Evolutionary conservation across 2,329 filamentous ascomycete genomes (phyloP).

Genomic region (Sporothrix mexicana): DNA sequence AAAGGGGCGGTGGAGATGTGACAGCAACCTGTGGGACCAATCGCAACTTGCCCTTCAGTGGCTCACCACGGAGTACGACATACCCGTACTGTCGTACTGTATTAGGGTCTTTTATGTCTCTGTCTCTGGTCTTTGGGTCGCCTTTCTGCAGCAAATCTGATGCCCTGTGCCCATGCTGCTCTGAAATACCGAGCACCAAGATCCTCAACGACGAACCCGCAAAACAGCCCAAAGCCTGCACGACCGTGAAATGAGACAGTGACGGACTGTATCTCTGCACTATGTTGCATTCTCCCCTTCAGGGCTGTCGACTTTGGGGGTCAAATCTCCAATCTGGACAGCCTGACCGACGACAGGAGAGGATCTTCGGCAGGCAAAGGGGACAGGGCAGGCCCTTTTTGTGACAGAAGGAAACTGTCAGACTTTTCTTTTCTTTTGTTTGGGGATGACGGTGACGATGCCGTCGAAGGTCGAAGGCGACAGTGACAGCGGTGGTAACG

Average conservation of each 20-base stretch:
- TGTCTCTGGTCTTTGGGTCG: neutral
- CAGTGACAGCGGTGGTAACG: neutral
- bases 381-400: too few relatives aligned
- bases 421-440: neutral
- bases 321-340: neutral
- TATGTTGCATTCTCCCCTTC: neutral
- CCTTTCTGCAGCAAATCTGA: neutral
- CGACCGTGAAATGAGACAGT: slow-evolving; percentile 10
- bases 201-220: neutral
- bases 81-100: slow-evolving; percentile 7
- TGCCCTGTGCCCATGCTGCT: too few relatives aligned
- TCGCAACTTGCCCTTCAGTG: slow-evolving; percentile 23
- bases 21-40: slow-evolving; percentile 29
- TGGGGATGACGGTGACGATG: neutral
- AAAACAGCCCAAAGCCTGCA: neutral
- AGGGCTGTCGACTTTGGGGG: neutral
- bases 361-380: slow-evolving; percentile 11
- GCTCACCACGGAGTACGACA: slow-evolving; percentile 24
- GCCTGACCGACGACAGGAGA: neutral
- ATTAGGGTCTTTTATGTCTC: neutral
- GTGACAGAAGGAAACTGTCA: neutral
- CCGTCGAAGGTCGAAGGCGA: neutral
- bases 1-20: slow-evolving; percentile 21
- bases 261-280: slow-evolving; percentile 14
- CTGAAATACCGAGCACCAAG: slow-evolving; percentile 10